Evolutionary conservation across 495 filamentous ascomycete genomes (phyloP).

Genomic region (Trichoderma reesei): DNA sequence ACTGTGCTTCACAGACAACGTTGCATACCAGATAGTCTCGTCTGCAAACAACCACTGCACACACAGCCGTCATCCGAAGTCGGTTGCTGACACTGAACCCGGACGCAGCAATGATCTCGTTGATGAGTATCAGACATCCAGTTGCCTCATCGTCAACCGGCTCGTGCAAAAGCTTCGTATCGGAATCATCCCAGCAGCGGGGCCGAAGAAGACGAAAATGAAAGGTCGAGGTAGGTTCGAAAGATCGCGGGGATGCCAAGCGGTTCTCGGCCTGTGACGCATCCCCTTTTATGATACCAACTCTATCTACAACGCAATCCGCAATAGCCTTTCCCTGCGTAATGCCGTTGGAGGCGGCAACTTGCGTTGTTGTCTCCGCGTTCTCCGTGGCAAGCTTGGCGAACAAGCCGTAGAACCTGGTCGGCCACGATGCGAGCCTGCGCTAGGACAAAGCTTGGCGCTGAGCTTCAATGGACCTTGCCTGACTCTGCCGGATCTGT

Average conservation of each 20-base stretch:
- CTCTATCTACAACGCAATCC: too few species aligned
- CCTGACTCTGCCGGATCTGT: not conserved
- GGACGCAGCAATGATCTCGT: not conserved
- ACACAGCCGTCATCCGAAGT: too few species aligned
- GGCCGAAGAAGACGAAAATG: not conserved
- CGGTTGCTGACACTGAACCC: not conserved
- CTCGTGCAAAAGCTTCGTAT: not conserved
- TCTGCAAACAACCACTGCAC: not conserved
- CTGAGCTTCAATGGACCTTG: not conserved
- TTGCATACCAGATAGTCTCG: not conserved
- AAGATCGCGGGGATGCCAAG: slow-evolving; percentile 5
- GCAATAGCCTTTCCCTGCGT: not conserved
- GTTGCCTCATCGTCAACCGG: not conserved
- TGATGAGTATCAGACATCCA: not conserved
- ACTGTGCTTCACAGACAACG: not conserved
- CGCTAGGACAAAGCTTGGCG: slow-evolving; percentile 8
- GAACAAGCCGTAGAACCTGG: not conserved
- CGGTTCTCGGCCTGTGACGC: not conserved
- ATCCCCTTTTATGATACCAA: not conserved
- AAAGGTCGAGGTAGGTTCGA: not conserved
- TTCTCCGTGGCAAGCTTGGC: not conserved
- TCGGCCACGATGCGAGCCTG: slow-evolving; percentile 3
- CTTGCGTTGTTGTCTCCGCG: not conserved
- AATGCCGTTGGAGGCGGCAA: not conserved
- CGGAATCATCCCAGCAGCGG: not conserved